phyloP scores from a whole-genome alignment of 1,284 basidiomycete species.

The Fomitopsis pinicola region DNA sequence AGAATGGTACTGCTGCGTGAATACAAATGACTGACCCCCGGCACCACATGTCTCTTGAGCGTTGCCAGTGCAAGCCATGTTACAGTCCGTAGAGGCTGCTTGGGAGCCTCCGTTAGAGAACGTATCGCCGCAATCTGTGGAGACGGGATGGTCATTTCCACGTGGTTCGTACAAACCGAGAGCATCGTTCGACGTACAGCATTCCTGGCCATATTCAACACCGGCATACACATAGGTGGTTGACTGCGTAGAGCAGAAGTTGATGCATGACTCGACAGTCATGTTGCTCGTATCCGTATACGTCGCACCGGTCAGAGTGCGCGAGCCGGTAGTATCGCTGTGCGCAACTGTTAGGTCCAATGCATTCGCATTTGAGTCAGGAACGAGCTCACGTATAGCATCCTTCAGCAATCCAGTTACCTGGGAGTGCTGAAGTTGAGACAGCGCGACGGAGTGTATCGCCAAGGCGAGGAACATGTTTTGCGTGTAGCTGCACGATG shows the following conservation, averaged over 20 bases:
- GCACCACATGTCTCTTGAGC: conserved; percentile 57
- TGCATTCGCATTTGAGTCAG: not conserved
- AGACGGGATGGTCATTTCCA: not conserved
- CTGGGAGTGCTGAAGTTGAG: conserved; percentile 34
- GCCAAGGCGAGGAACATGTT: conserved; percentile 12
- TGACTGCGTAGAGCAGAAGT: conserved; percentile 46
- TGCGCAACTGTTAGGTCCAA: not conserved
- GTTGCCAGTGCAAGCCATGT: conserved; percentile 59
- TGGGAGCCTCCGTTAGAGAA: conserved; percentile 44
- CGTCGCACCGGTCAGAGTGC: conserved; percentile 46
- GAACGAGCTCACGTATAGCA: conserved; percentile 53
- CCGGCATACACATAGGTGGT: conserved; percentile 53
- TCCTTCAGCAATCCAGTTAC: conserved; percentile 54
- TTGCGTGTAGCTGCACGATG: not conserved
- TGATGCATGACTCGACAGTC: conserved; percentile 62
- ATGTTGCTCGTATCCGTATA: conserved; percentile 46
- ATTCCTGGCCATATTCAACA: conserved; percentile 53
- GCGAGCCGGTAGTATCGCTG: conserved; percentile 49
- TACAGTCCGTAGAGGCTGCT: conserved; percentile 50
- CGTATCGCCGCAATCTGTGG: conserved; percentile 57
- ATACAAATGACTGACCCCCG: conserved; percentile 15
- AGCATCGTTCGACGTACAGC: conserved; percentile 41
- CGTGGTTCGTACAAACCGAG: not conserved
- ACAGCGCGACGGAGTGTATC: conserved; percentile 9
- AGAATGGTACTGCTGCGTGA: conserved; percentile 3